Evolutionary conservation across 2,329 filamentous ascomycete genomes (phyloP).

Genomic region (Hymenoscyphus scutula): DNA sequence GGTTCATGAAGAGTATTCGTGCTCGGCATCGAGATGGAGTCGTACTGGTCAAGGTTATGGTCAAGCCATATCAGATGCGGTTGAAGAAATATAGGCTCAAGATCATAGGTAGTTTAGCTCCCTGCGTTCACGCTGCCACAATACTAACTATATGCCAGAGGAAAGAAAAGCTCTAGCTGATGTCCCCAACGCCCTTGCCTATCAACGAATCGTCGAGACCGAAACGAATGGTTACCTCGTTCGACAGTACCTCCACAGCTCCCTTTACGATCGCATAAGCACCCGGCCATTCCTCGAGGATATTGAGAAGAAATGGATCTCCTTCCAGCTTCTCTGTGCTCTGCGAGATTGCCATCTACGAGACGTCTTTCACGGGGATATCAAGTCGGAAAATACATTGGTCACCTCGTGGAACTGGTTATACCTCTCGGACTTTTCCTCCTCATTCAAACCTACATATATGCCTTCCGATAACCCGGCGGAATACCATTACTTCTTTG

Average conservation of each 20-base stretch:
- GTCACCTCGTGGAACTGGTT: constrained; percentile 99
- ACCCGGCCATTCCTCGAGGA: constrained; percentile 95
- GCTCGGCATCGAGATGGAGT: constrained; percentile 87
- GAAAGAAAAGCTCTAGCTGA: constrained; percentile 77
- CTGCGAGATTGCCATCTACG: constrained; percentile 86
- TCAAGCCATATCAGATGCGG: constrained; percentile 86
- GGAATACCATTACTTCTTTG: constrained; percentile 97
- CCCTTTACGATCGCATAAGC: constrained; percentile 93
- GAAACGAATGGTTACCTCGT: constrained; percentile 89
- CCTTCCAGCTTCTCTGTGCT: constrained; percentile 90
- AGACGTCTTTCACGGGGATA: constrained; percentile 93
- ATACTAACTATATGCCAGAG: constrained; percentile 45
- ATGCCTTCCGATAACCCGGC: constrained; percentile 95
- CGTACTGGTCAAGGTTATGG: constrained; percentile 89
- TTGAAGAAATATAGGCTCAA: constrained; percentile 75
- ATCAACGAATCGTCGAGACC: constrained; percentile 89
- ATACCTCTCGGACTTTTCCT: constrained; percentile 95
- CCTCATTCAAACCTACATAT: constrained; percentile 89
- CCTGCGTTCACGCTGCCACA: not conserved
- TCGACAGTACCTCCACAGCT: constrained; percentile 93
- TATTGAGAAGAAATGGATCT: constrained; percentile 98
- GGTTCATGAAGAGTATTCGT: constrained; percentile 95
- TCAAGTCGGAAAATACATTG: constrained; percentile 95
- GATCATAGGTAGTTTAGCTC: constrained; percentile 63
- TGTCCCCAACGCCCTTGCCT: constrained; percentile 86